Conservation (phyloP, 768 basidiomycete species). For the button mushroom (Agaricus bisporus) region DNA sequence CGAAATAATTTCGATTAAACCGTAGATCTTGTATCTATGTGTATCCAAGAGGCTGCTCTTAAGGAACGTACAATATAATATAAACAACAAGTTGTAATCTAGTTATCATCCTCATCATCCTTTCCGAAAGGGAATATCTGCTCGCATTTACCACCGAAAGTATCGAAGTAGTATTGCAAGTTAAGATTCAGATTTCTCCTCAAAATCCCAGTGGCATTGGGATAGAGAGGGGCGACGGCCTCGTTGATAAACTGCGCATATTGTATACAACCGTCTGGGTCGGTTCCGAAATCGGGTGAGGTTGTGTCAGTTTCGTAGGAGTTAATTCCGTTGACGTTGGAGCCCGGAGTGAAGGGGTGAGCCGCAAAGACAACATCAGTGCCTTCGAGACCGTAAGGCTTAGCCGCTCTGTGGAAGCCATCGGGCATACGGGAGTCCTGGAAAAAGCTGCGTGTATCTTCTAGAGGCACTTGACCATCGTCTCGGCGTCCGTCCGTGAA, state of each 20-base stretch:
- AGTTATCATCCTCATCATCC: too few relatives aligned
- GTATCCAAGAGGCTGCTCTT: too few relatives aligned
- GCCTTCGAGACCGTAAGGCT: conserved; percentile 3
- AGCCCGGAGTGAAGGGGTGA: conserved; percentile 15
- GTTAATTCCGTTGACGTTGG: conserved; percentile 10
- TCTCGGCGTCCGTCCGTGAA: conserved; percentile 16
- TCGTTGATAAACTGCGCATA: conserved; percentile 14
- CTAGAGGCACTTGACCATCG: conserved; percentile 11
- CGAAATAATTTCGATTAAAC: too few relatives aligned
- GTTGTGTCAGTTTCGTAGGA: conserved; percentile 13
- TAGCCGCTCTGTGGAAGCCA: conserved; percentile 11
- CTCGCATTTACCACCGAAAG: neutral
- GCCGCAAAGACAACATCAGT: neutral
- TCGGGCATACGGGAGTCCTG: conserved; percentile 13
- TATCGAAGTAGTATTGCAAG: conserved; percentile 8
- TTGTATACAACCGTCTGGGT: conserved; percentile 7
- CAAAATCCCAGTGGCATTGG: conserved; percentile 15
- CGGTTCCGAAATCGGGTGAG: conserved; percentile 4
- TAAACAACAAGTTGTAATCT: too few relatives aligned
- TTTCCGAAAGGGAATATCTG: conserved; percentile 13
- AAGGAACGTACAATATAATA: too few relatives aligned
- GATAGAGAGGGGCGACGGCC: conserved; percentile 14
- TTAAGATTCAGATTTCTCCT: conserved; percentile 10
- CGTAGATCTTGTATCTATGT: too few relatives aligned
- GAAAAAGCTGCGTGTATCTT: conserved; percentile 15